Conservation (phyloP, 2,329 filamentous ascomycete genomes). For the Calonectria multiphialidica region DNA sequence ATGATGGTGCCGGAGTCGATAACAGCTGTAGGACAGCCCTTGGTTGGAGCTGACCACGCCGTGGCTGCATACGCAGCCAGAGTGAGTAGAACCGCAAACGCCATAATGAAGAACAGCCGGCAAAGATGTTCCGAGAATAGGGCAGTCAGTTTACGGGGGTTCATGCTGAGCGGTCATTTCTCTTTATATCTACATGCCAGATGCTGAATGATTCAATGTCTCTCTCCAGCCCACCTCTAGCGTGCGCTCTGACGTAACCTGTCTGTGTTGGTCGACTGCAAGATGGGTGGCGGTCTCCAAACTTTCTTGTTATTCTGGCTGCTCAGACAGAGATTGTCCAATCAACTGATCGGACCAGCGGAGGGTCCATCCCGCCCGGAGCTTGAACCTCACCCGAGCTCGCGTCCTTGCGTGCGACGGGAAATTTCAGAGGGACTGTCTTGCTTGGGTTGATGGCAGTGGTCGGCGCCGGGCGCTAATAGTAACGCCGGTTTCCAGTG, state of each 20-base stretch:
- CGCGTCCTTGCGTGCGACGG: not conserved
- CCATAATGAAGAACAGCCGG: slow-evolving; percentile 18
- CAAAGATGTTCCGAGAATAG: not conserved
- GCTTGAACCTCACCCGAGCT: not conserved
- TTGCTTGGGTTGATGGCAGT: not conserved
- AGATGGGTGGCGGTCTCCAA: not conserved
- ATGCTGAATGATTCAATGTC: not conserved
- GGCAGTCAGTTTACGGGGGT: not conserved
- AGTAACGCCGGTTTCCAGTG: not conserved
- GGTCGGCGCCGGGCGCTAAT: not conserved
- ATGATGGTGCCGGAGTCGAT: slow-evolving; percentile 34
- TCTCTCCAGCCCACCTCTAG: not conserved
- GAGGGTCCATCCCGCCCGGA: not conserved
- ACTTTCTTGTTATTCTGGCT: not conserved
- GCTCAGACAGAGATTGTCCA: not conserved
- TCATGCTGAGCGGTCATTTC: not conserved
- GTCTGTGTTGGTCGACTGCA: not conserved
- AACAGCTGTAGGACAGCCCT: slow-evolving; percentile 24
- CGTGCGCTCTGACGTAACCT: slow-evolving; percentile 3
- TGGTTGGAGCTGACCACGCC: not conserved
- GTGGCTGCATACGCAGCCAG: not conserved
- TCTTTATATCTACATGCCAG: not conserved
- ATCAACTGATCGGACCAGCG: not conserved
- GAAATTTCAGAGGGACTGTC: not conserved
- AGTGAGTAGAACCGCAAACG: not conserved